These are phyloP conservation scores for Cardamine occulta DNA, from an alignment of 345 rosid genomes.

Conservation along the genomic window DNA sequence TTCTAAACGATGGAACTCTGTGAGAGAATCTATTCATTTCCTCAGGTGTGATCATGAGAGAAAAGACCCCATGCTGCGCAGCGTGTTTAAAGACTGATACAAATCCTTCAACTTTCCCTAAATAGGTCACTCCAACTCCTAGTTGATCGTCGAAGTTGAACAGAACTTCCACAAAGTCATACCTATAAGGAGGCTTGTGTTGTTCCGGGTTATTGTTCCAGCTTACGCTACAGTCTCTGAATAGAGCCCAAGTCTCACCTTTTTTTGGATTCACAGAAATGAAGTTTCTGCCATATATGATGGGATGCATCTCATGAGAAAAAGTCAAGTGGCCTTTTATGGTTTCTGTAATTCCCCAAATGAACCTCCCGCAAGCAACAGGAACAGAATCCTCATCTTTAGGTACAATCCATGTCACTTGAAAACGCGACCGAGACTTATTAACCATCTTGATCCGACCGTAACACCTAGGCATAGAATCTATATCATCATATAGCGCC, in stretches of 20 bases:
- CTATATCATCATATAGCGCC: conserved; percentile 76
- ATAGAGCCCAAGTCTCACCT: conserved; percentile 93
- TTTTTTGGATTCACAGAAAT: conserved; percentile 56
- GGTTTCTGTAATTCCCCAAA: conserved; percentile 41
- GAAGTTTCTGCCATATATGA: conserved; percentile 33
- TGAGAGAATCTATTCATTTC: conserved; percentile 77
- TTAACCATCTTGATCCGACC: conserved; percentile 56
- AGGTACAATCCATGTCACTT: conserved; percentile 68
- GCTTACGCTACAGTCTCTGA: conserved; percentile 60
- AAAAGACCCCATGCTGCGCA: conserved; percentile 31
- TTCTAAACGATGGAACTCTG: conserved; percentile 57
- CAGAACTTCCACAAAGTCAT: conserved; percentile 70
- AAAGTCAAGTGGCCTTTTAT: conserved; percentile 51
- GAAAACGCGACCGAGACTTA: conserved; percentile 50
- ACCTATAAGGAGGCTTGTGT: conserved; percentile 54
- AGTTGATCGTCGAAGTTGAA: conserved; percentile 38
- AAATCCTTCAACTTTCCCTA: conserved; percentile 75
- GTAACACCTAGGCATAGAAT: conserved; percentile 78
- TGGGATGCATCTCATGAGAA: conserved; percentile 57
- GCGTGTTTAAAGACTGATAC: conserved; percentile 58
- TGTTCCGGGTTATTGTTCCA: conserved; percentile 58
- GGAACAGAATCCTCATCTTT: conserved; percentile 46
- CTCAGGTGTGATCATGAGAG: conserved; percentile 40
- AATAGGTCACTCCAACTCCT: conserved; percentile 65
- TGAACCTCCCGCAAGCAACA: conserved; percentile 65